These are phyloP conservation scores for Grigorovia humatica DNA, from an alignment of 805 yeast genomes.

Conservation along the genomic window DNA sequence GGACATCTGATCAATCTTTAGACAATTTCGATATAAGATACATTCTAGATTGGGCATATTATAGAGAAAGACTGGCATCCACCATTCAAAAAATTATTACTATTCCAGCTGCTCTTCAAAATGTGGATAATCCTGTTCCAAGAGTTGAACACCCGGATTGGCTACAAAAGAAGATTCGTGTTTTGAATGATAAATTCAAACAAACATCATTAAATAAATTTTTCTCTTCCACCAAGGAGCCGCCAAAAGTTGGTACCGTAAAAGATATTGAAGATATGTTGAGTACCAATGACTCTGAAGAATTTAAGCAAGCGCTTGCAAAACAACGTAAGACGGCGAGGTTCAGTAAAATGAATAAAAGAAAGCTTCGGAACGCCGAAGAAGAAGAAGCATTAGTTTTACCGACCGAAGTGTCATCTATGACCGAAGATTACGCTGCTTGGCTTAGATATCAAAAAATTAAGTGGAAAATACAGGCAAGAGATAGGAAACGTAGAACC, in stretches of 20 bases:
- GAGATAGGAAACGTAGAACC: slow-evolving; percentile 58
- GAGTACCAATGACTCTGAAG: slow-evolving; percentile 3
- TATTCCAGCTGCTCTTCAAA: slow-evolving; percentile 94
- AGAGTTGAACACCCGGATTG: slow-evolving; percentile 91
- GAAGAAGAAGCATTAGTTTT: slow-evolving; percentile 37
- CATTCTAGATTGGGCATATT: slow-evolving; percentile 89
- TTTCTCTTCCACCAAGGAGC: slow-evolving; percentile 38
- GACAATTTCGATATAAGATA: slow-evolving; percentile 79
- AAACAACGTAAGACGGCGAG: slow-evolving; percentile 26
- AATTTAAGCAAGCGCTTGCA: slow-evolving; percentile 18
- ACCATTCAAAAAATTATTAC: slow-evolving; percentile 91
- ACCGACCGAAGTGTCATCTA: slow-evolving; percentile 46
- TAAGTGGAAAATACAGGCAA: slow-evolving; percentile 79
- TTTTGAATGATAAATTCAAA: slow-evolving; percentile 54
- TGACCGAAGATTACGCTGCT: slow-evolving; percentile 53
- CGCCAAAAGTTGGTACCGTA: slow-evolving; percentile 32
- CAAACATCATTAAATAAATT: slow-evolving; percentile 57
- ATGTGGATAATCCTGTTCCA: slow-evolving; percentile 84
- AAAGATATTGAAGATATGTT: slow-evolving; percentile 74
- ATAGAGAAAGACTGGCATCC: slow-evolving; percentile 80
- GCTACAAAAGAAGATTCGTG: slow-evolving; percentile 57
- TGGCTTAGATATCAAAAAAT: slow-evolving; percentile 69
- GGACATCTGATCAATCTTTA: slow-evolving; percentile 74
- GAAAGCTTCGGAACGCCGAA: slow-evolving; percentile 26
- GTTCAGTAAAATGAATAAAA: slow-evolving; percentile 25